Evolutionary conservation across 176 grass and related monocot species (phyloP), one percentile per base, ranked within the genome.

Genomic region (Oryza brachyantha): DNA sequence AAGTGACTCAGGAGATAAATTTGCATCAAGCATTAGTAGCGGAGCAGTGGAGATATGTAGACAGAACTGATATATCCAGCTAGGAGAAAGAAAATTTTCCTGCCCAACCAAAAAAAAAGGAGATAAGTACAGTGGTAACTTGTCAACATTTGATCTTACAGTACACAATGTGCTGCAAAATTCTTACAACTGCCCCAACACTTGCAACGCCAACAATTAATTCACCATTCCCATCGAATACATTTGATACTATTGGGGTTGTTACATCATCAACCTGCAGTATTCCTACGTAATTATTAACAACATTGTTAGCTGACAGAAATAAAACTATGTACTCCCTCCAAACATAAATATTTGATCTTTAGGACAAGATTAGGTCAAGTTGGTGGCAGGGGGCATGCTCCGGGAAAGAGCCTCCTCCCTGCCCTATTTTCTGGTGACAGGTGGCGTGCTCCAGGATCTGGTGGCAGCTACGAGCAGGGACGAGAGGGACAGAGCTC

Each of bases 181-280:
- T 88, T 78, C 92, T 88, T 98, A 98, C 95, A 82, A 98, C 95
- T 80, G 95, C 89, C 68, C 76, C 83, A 55, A 98, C 92, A 87
- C 83, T 98, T 77, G 92, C 89, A 37, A 98, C 80, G 10, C 85
- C 95, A 55, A 83, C 85, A 45, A 89, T 61, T 76, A 89, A 82
- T 82, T 97, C 95, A 64, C 87, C 92, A 41, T 38, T 87, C 61
- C 77, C 78, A 62, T 90, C 95, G 87, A 94, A 97, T 63, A 92
- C 72, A 94, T 85, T 92, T 77, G 91, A 92, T 43, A 94, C 92
- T 60, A 94, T 90, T 78, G 95, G 95, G 59, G 95, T 97, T 13
- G 62, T 74, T 73, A 90, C 81, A 88, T 83, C 78, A 66, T 77
- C 41, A 79, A 77, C 73, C 61, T 83, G 81, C 48, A 90, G 85